Evolutionary conservation across 2,329 filamentous ascomycete species (phyloP), one percentile per base, ranked within the genome.

Genomic region (Chaetomiaceae sp.): DNA sequence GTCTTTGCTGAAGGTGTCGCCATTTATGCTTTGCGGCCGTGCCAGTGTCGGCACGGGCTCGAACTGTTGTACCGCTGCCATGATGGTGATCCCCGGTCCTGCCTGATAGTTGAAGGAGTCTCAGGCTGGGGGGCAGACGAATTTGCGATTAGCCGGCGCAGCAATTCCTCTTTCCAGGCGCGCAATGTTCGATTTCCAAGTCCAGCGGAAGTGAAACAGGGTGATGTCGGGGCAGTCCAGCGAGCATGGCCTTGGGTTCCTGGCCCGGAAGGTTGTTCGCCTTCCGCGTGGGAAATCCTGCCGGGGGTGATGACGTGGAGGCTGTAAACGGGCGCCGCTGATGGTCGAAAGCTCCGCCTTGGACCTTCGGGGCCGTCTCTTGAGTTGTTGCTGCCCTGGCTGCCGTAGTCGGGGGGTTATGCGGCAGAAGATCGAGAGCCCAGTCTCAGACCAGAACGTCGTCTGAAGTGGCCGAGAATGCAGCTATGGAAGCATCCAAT

Each of bases 1-100:
- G 29, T 71, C 68, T 57, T 71, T 62, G 44, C 65, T 54, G 20
- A 58, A 59, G 1, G 44, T 31, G n/a, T 47, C 49, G 12, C 54
- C 58, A 45, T 60, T 59, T 45, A 64, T 59, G 51, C 62, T 67
- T 36, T 59, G 61, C 4, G 65, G 63, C 55, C 58, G 57, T 23
- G 57, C 59, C 46, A 61, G 56, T 23, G 61, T 43, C 4, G 63
- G 58, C 54, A 61, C 39, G 6, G 60, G 57, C 54, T 64, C 62
- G 17, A 61, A 51, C 38, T 63, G 62, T 42, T 65, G 65, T 36
- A 63, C 58, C 19, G 63, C 55, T n/a, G 61, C 63, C 61, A 68
- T 64, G 29, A 58, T 57, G 46, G 19, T n/a, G 19, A 22, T 11
- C 27, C 29, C 23, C 4, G 44, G 20, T 19, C 25, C 15, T 42